These are phyloP conservation scores for Picea abies DNA, from an alignment of 83 land plant genomes.

Conservation along the genomic window DNA sequence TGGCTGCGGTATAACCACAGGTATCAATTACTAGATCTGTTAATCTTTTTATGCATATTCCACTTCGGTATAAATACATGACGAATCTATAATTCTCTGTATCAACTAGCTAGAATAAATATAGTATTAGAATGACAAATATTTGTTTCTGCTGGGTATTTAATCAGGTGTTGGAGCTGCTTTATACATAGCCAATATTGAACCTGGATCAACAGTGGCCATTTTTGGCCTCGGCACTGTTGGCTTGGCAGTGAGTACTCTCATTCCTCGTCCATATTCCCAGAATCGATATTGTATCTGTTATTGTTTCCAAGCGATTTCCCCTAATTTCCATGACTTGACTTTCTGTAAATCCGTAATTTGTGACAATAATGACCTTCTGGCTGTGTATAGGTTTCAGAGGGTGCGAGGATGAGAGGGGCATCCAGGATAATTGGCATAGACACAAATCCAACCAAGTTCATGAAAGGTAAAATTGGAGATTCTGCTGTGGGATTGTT, in stretches of 20 bases:
- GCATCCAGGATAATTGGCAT: conserved; percentile 86
- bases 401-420: conserved; percentile 74
- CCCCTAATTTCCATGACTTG: too few species aligned
- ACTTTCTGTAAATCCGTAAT: too few species aligned
- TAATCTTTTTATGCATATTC: neutral
- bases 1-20: conserved; percentile 82
- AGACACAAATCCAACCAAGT: conserved; percentile 64
- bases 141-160: neutral
- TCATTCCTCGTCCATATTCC: neutral
- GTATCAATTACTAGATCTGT: conserved; percentile 21
- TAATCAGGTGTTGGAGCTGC: conserved; percentile 78
- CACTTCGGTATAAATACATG: too few species aligned
- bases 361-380: neutral
- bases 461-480: conserved; percentile 42
- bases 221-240: conserved; percentile 87
- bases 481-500: too few species aligned
- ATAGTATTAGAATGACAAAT: too few species aligned
- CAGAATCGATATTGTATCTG: too few species aligned
- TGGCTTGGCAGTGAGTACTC: conserved; percentile 69
- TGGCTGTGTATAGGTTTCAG: conserved; percentile 57
- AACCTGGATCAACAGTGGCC: conserved; percentile 68
- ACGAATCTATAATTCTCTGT: too few species aligned
- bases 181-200: conserved; percentile 74
- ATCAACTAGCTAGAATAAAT: too few species aligned
- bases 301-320: too few species aligned